A percentile compares a stretch with the other conserved stretches of the same genome.
phyloP scores from a whole-genome alignment of 768 basidiomycete genomes.

The Zangia roseola region DNA sequence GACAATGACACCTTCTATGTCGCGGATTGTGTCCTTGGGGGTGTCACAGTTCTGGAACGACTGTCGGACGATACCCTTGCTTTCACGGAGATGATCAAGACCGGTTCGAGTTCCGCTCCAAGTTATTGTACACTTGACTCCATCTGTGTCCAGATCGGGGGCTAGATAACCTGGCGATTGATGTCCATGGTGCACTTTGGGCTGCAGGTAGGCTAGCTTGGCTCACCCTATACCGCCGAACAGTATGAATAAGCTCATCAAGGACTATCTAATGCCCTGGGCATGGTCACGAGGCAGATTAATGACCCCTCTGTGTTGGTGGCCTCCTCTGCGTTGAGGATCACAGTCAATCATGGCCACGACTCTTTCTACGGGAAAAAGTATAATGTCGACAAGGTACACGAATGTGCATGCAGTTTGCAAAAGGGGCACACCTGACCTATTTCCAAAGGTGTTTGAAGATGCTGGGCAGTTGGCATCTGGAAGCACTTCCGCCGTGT shows the following conservation, averaged over 20 bases:
- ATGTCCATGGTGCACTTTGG: conserved; percentile 60
- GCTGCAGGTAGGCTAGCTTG: conserved; percentile 47
- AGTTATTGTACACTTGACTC: conserved; percentile 1
- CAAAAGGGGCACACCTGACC: neutral
- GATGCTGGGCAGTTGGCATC: conserved; percentile 60
- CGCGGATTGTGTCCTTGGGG: conserved; percentile 43
- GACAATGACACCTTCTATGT: conserved; percentile 66
- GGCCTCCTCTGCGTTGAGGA: conserved; percentile 50
- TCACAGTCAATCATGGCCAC: conserved; percentile 52
- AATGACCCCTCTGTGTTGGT: conserved; percentile 39
- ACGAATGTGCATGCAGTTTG: neutral
- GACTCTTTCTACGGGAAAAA: conserved; percentile 59
- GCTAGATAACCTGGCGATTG: conserved; percentile 63
- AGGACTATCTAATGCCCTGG: conserved; percentile 46
- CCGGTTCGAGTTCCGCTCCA: conserved; percentile 40
- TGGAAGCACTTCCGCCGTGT: conserved; percentile 54
- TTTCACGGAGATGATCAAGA: conserved; percentile 48
- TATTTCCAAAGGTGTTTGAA: conserved; percentile 54
- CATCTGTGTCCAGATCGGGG: conserved; percentile 37
- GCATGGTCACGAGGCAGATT: conserved; percentile 38
- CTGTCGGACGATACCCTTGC: conserved; percentile 60
- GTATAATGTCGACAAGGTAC: conserved; percentile 56
- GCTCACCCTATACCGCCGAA: neutral
- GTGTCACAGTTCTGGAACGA: conserved; percentile 52
- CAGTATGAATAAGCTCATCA: neutral